Conservation (phyloP, 441 rosid species). For the Hura crepitans region DNA sequence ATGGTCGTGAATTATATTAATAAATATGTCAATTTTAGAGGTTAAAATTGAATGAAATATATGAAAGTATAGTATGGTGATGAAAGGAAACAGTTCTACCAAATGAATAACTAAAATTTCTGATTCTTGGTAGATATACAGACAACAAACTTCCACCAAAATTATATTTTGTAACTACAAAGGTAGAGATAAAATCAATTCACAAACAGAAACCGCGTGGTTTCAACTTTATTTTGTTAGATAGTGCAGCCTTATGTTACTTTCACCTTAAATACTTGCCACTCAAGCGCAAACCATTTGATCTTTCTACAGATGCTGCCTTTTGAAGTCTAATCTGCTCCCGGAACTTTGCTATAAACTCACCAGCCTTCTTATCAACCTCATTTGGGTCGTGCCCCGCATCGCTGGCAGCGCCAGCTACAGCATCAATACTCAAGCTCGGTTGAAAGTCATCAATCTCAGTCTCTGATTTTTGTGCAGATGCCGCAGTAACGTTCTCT, state of each 20-base stretch:
- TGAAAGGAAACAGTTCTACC: background rate
- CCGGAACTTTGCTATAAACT: slow-evolving; percentile 83
- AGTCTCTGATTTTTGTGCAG: slow-evolving; percentile 33
- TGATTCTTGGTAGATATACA: slow-evolving; percentile 1
- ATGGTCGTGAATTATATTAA: background rate
- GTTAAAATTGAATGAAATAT: background rate
- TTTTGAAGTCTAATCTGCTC: slow-evolving; percentile 86
- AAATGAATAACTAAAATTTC: slow-evolving; percentile 2
- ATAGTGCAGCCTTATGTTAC: slow-evolving; percentile 18
- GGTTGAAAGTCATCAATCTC: slow-evolving; percentile 27
- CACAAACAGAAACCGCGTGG: background rate
- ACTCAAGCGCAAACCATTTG: slow-evolving; percentile 34
- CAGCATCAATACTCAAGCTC: slow-evolving; percentile 31
- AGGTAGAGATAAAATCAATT: slow-evolving; percentile 6
- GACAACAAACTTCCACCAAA: slow-evolving; percentile 14
- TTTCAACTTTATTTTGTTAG: slow-evolving; percentile 18
- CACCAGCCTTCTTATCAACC: slow-evolving; percentile 88
- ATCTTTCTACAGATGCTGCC: slow-evolving; percentile 49
- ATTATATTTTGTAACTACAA: slow-evolving; percentile 12
- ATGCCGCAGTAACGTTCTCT: slow-evolving; percentile 26
- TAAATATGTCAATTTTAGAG: background rate
- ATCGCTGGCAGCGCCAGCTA: slow-evolving; percentile 30
- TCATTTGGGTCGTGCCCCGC: slow-evolving; percentile 46
- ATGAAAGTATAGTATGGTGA: background rate
- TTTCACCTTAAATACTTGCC: slow-evolving; percentile 34